Base-by-base conservation (phyloP, 176 grass and related monocot genomes). In the Melocanna baccifera region DNA sequence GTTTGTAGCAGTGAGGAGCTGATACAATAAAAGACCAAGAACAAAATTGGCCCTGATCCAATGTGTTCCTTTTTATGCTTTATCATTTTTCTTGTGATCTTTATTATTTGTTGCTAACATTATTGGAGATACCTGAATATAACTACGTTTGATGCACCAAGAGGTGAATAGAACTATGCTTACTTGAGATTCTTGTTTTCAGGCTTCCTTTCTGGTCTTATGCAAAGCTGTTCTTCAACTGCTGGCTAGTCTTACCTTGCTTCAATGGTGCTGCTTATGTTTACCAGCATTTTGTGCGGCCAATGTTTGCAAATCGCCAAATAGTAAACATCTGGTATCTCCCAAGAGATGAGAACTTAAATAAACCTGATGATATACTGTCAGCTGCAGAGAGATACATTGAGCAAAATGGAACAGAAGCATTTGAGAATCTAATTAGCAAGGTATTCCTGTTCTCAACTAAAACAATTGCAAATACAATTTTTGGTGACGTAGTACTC, bases 151-250 rank as follows among this genome's bases (percentile, higher is more conserved):
- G 7, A 41, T 70, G 41, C 65, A 58, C 43, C 55, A 71, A 55
- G 32, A 70, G 10, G n/a, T 32, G 42, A 61, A 64, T 5, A 42
- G 34, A 71, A 0, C 42, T 7, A 75, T 85, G 29, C 69, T 90
- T 68, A 71, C 30, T 28, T 66, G 8, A 37, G 48, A 75, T 74
- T 7, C 8, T 55, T 70, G 5, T 84, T 81, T 87, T 65, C 61
- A 99, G 96, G 96, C 87, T 99, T 88, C 96, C 93, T 34, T 94
- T 99, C 70, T 99, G 96, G 96, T 88, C 96, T 63, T 99, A 94
- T 79, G 91, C 86, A 84, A 99, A 99, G 66, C 53, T 99, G 77
- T 90, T 96, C 75, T 96, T 99, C 64, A 99, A 90, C 77, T 92
- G 93, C 57, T 99, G 93, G 96, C 80, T 99, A 86, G 96, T 99